Evolutionary conservation across 331 rosid genomes (phyloP), one percentile per base, ranked within the genome.

Genomic region (Rosa hybrid): DNA sequence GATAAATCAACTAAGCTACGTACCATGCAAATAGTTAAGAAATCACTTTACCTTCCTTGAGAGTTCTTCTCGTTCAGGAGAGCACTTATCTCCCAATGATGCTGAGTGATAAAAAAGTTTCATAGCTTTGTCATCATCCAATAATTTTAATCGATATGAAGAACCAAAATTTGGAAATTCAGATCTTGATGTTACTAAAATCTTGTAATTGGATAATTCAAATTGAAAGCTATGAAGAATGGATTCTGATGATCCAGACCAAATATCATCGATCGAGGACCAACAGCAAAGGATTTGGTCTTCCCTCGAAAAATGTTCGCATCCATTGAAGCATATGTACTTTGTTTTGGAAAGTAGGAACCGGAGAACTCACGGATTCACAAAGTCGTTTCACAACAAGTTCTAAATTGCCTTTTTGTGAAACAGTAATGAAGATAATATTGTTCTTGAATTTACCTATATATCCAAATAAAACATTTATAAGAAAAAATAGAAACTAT

Each of bases 191-290:
- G 93, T 90, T 44, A 90, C 91, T 88, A 92, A 70, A 78, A 92
- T 84, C 82, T 87, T 86, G 59, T 60, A 89, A 50, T 76, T 34
- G 16, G 85, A 72, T 38, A 68, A 79, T 21, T 53, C 38, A 68
- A 79, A 77, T 45, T 25, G 71, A 16, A 92, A 81, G 2, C 85
- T 77, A 0, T 85, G 86, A 76, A 92, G 70, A 59, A 87, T 79
- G 34, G 65, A 72, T 77, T 85, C 87, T 17, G 93, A n/a, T n/a
- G n/a, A 81, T 68, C 77, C 86, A 0, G 63, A 20, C 89, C 87
- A 87, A 79, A 89, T 91, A 85, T 89, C 97, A 70, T 92, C n/a
- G n/a, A n/a, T n/a, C 94, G 23, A 90, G 50, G 1, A 90, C 92
- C 80, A 92, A 44, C 78, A 92, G 8, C 13, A 81, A 48, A 59